Conservation (phyloP, 1,284 basidiomycete genomes). For the Trichosporon coremiiforme region DNA sequence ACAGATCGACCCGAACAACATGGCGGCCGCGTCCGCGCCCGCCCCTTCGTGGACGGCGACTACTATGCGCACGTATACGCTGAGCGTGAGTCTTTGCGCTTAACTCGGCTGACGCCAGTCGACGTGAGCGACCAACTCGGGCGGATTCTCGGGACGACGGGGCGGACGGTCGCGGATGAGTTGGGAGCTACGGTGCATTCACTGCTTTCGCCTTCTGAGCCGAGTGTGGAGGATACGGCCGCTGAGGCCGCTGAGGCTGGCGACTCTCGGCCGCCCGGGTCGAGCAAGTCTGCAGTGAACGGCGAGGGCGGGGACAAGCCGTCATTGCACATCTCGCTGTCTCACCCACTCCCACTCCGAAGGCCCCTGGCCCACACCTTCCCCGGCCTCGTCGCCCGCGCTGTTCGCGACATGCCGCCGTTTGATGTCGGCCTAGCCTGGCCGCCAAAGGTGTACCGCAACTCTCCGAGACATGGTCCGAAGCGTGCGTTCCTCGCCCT, state of each 20-base stretch:
- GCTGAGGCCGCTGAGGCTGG: neutral
- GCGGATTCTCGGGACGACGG: conserved; percentile 25
- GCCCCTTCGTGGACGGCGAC: conserved; percentile 54
- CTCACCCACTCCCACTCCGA: conserved; percentile 52
- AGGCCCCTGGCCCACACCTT: conserved; percentile 20
- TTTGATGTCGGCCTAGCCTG: conserved; percentile 39
- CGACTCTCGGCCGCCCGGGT: neutral
- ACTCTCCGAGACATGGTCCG: conserved; percentile 33
- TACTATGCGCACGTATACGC: conserved; percentile 54
- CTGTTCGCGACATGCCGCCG: neutral
- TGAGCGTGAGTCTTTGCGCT: conserved; percentile 38
- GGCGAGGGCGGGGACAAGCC: too few relatives aligned
- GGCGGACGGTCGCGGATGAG: neutral
- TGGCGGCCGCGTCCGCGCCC: conserved; percentile 49
- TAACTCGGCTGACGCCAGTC: conserved; percentile 15
- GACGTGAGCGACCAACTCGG: conserved; percentile 30
- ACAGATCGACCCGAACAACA: conserved; percentile 48
- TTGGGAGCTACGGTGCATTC: neutral
- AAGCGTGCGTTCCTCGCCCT: conserved; percentile 51
- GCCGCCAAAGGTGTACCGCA: conserved; percentile 40
- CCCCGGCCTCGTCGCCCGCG: neutral
- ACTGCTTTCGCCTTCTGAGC: neutral
- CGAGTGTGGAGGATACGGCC: neutral
- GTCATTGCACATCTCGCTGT: conserved; percentile 52
- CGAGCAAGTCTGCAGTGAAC: too few relatives aligned